These are phyloP conservation scores for Setaria italica DNA, from an alignment of 202 grass and related monocot species.

Conservation along the genomic window DNA sequence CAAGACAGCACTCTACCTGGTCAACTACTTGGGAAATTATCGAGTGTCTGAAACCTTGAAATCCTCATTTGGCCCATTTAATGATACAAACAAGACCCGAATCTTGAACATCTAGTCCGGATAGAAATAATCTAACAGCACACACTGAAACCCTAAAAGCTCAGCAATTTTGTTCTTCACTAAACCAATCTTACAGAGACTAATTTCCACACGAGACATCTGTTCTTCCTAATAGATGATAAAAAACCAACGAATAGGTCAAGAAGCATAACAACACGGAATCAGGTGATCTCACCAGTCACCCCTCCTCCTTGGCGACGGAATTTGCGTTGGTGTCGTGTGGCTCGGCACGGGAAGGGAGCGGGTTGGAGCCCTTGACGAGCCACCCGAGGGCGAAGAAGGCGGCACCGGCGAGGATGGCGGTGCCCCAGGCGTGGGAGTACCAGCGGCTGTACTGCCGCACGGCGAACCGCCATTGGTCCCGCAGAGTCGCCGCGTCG, in stretches of 20 bases:
- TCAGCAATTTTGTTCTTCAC: not conserved
- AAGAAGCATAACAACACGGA: not conserved
- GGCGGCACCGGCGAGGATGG: conserved; percentile 83
- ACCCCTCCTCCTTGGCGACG: conserved; percentile 33
- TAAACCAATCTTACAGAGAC: not conserved
- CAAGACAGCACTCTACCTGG: not conserved
- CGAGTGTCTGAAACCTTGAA: not conserved
- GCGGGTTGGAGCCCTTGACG: conserved; percentile 89
- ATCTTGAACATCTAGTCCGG: not conserved
- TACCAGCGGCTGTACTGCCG: conserved; percentile 95
- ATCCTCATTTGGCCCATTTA: not conserved
- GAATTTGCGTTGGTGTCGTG: not conserved
- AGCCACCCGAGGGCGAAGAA: conserved; percentile 93
- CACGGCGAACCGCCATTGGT: conserved; percentile 87
- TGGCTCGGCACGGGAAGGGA: conserved; percentile 61
- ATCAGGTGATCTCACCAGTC: conserved; percentile 29
- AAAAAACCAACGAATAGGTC: not conserved
- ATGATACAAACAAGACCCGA: not conserved
- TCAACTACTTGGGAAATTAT: not conserved
- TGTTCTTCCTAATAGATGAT: not conserved
- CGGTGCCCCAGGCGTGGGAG: conserved; percentile 93
- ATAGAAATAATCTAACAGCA: not conserved
- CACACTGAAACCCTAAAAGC: not conserved
- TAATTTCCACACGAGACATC: not conserved
- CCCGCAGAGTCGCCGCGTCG: conserved; percentile 76